Percentiles rank a stretch among this genome's conserved stretches.
Evolutionary conservation across 2,329 filamentous ascomycete genomes (phyloP).

Genomic region (Pyrenophora tritici-repentis): DNA sequence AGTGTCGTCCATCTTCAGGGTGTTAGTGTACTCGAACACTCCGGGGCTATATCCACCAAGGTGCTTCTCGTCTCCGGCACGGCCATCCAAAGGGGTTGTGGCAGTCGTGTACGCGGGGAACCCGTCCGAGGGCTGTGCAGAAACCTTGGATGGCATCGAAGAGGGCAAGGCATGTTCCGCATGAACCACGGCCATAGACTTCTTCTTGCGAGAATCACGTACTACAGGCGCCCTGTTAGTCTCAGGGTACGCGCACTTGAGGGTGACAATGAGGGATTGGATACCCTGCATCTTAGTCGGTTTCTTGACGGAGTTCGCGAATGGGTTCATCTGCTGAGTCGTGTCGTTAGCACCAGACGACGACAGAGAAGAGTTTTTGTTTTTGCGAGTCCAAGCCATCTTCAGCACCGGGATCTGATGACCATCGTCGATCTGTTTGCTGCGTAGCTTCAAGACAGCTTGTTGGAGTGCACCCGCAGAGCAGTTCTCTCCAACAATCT

Average conservation of each 20-base stretch:
- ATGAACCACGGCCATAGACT: too few relatives aligned
- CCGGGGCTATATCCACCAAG: too few relatives aligned
- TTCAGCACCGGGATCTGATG: slow-evolving; percentile 26
- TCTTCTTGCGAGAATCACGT: too few relatives aligned
- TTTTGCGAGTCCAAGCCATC: slow-evolving; percentile 34
- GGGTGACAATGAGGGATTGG: slow-evolving; percentile 16
- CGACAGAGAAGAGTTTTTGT: slow-evolving; percentile 2
- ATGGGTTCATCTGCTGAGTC: slow-evolving; percentile 2
- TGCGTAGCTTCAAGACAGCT: slow-evolving; percentile 39
- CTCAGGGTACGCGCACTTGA: slow-evolving; percentile 13
- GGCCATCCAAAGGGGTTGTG: too few relatives aligned
- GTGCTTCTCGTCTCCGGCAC: too few relatives aligned
- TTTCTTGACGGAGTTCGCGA: slow-evolving; percentile 12
- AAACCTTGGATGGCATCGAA: too few relatives aligned
- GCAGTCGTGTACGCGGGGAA: too few relatives aligned
- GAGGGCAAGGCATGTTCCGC: too few relatives aligned
- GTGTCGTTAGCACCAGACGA: slow-evolving; percentile 14
- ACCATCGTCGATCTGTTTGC: slow-evolving; percentile 28
- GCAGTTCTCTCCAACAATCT: slow-evolving; percentile 27
- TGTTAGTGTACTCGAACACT: too few relatives aligned
- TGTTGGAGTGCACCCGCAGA: slow-evolving; percentile 41
- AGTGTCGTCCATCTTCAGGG: too few relatives aligned
- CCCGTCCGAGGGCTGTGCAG: too few relatives aligned
- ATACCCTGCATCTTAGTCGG: slow-evolving; percentile 9
- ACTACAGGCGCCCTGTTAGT: not conserved